Conservation (phyloP, 345 rosid species). For the Eutrema yunnanense region DNA sequence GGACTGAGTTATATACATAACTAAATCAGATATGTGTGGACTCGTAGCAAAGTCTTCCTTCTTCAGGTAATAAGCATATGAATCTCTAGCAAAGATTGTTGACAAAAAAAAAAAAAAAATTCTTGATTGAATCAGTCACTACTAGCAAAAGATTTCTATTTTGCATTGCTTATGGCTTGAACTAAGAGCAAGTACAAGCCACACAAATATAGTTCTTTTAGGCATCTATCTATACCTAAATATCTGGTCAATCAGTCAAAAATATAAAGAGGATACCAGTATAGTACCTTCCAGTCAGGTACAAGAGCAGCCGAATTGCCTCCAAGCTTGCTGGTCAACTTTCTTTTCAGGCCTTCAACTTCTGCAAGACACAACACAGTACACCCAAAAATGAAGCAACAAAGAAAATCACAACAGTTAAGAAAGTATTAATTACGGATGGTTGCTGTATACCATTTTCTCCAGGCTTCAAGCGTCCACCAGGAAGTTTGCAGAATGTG, state of each 20-base stretch:
- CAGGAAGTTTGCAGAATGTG: slow-evolving; percentile 98
- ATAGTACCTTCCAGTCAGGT: slow-evolving; percentile 88
- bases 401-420: not conserved
- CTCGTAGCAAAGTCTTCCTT: not conserved
- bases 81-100: not conserved
- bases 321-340: slow-evolving; percentile 92
- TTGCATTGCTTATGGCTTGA: not conserved
- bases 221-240: not conserved
- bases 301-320: slow-evolving; percentile 73
- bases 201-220: not conserved
- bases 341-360: slow-evolving; percentile 91
- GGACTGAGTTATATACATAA: not conserved
- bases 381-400: slow-evolving; percentile 2
- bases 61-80: not conserved
- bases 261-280: not conserved
- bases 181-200: not conserved
- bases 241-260: not conserved
- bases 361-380: slow-evolving; percentile 39
- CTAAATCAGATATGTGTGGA: not conserved
- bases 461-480: slow-evolving; percentile 94
- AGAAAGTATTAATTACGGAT: not conserved
- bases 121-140: not conserved
- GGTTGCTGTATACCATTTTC: slow-evolving; percentile 63
- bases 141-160: not conserved
- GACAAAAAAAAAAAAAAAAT: no score